A percentile compares a stretch with the other conserved stretches of the same genome.
These are phyloP conservation scores for Pythium coloratum DNA, from an alignment of 352 stramenopile genomes.

Conservation along the genomic window DNA sequence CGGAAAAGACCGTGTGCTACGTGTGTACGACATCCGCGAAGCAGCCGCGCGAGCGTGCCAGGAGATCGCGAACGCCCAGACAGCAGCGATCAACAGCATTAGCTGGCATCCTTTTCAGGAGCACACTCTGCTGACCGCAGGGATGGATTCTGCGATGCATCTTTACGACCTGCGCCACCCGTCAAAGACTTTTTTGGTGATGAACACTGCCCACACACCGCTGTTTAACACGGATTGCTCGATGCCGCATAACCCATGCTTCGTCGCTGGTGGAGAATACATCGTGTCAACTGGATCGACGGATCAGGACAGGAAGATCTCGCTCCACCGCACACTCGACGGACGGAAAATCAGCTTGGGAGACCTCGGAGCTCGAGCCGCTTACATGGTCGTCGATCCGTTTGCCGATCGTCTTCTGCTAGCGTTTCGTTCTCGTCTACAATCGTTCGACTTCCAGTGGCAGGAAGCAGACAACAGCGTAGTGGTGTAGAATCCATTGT, in stretches of 20 bases:
- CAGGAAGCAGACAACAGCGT: neutral
- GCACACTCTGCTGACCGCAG: constrained; percentile 42
- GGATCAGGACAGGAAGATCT: constrained; percentile 22
- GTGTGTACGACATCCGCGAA: constrained; percentile 38
- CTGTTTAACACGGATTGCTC: no score
- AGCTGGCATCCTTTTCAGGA: constrained; percentile 47
- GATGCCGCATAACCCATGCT: constrained; percentile 31
- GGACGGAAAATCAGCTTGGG: constrained; percentile 39
- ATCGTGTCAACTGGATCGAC: constrained; percentile 9
- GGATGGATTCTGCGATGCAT: constrained; percentile 48
- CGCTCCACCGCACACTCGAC: constrained; percentile 39
- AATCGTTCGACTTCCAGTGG: constrained; percentile 31
- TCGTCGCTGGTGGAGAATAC: constrained; percentile 24
- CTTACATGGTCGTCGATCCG: constrained; percentile 38
- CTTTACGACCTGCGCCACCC: constrained; percentile 48
- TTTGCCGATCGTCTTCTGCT: constrained; percentile 39
- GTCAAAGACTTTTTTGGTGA: constrained; percentile 36
- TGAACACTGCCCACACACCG: constrained; percentile 27
- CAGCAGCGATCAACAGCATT: constrained; percentile 53
- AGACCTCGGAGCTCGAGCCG: constrained; percentile 29
- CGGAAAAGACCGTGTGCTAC: constrained; percentile 47
- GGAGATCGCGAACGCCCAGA: constrained; percentile 32
- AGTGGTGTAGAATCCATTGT: neutral
- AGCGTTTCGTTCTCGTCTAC: constrained; percentile 26
- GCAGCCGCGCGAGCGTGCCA: neutral